Percentiles rank a stretch among this genome's conserved stretches.
Conservation (phyloP, 768 basidiomycete species). For the Trichaptum fuscoviolaceum region DNA sequence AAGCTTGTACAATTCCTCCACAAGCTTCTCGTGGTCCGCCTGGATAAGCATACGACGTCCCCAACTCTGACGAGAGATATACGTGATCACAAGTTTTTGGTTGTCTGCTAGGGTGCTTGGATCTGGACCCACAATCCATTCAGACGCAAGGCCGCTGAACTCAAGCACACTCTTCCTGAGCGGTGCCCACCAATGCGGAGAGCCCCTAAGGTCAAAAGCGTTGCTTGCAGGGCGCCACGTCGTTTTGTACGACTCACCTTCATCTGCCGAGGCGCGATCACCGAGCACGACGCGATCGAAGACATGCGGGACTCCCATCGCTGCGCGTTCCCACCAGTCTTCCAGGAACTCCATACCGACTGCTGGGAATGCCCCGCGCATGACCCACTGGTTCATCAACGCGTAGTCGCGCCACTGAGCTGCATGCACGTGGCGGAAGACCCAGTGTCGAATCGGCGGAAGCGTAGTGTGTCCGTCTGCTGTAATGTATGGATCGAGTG, state of each 20-base stretch:
- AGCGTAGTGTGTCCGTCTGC: conserved; percentile 63
- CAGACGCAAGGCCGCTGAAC: conserved; percentile 53
- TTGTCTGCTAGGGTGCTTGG: conserved; percentile 25
- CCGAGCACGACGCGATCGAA: conserved; percentile 86
- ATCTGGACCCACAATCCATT: conserved; percentile 29
- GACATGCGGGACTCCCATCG: conserved; percentile 64
- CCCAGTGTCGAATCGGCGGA: conserved; percentile 65
- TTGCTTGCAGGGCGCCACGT: conserved; percentile 75
- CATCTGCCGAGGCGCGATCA: conserved; percentile 82
- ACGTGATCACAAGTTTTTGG: conserved; percentile 79
- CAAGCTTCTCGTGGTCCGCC: conserved; percentile 74
- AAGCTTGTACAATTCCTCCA: conserved; percentile 67
- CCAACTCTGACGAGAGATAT: conserved; percentile 88
- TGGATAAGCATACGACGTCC: conserved; percentile 74
- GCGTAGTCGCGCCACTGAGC: conserved; percentile 90
- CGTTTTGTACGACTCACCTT: conserved; percentile 54
- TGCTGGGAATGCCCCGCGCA: conserved; percentile 77
- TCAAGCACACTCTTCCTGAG: conserved; percentile 67
- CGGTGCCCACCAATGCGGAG: conserved; percentile 80
- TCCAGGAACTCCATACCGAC: conserved; percentile 72
- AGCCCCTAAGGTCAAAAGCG: conserved; percentile 70
- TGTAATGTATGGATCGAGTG: conserved; percentile 67
- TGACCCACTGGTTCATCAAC: conserved; percentile 84
- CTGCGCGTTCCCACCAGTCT: conserved; percentile 79
- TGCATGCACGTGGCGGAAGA: conserved; percentile 71